Conservation (phyloP, 495 filamentous ascomycete genomes). For the Penicillium turbatum region DNA sequence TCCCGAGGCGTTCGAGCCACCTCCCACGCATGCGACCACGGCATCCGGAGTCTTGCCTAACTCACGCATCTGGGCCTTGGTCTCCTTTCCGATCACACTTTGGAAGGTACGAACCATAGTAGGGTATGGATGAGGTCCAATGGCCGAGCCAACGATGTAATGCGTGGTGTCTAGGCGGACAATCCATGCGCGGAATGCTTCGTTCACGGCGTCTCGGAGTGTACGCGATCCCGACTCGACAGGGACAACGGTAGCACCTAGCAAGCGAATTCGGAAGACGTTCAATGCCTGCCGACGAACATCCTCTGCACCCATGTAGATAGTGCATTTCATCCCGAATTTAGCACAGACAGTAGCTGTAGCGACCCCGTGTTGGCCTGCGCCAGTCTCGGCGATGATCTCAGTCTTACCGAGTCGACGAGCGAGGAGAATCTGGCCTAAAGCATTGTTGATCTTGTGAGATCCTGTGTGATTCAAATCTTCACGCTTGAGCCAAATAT, state of each 20-base stretch:
- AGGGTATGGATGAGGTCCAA: constrained; percentile 92
- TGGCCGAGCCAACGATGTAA: constrained; percentile 92
- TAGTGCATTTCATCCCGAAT: constrained; percentile 89
- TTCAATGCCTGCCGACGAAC: constrained; percentile 89
- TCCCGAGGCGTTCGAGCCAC: constrained; percentile 81
- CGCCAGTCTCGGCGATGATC: constrained; percentile 93
- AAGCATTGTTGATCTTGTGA: constrained; percentile 95
- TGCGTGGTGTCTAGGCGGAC: constrained; percentile 78
- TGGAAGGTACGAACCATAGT: constrained; percentile 97
- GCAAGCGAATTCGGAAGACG: constrained; percentile 88
- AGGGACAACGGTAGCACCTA: constrained; percentile 80
- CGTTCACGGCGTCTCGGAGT: constrained; percentile 89
- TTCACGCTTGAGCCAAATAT: constrained; percentile 93
- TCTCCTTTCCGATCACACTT: constrained; percentile 87
- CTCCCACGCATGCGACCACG: constrained; percentile 94
- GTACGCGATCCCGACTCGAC: constrained; percentile 50
- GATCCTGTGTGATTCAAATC: constrained; percentile 81
- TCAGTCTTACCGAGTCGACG: constrained; percentile 78
- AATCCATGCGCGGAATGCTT: constrained; percentile 85
- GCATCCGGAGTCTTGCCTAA: constrained; percentile 68
- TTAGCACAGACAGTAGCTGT: constrained; percentile 91
- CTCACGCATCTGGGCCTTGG: constrained; percentile 75
- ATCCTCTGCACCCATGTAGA: constrained; percentile 95
- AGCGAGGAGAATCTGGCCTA: constrained; percentile 85
- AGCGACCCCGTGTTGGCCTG: constrained; percentile 91